Conservation (phyloP, 352 stramenopile genomes). For the Phytophthora agathidicida region DNA sequence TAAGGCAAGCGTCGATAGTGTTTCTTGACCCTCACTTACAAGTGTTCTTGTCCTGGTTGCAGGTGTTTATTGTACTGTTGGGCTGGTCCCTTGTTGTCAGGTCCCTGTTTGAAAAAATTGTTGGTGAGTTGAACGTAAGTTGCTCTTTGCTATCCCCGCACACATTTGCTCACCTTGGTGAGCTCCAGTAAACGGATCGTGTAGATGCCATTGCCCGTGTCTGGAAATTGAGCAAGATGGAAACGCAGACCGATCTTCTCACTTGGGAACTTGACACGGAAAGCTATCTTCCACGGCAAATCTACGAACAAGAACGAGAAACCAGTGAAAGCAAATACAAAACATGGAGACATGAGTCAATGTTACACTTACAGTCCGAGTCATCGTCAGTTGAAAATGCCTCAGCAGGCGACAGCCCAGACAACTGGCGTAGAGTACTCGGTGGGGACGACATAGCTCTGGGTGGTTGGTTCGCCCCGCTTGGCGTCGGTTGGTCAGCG, state of each 20-base stretch:
- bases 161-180: slow-evolving; percentile 44
- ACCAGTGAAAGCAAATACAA: too few relatives aligned
- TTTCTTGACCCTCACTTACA: slow-evolving; percentile 37
- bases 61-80: slow-evolving; percentile 76
- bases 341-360: too few relatives aligned
- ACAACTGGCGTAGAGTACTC: slow-evolving; percentile 16
- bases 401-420: slow-evolving; percentile 34
- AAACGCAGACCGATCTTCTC: slow-evolving; percentile 84
- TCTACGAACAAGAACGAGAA: slow-evolving; percentile 26
- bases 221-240: slow-evolving; percentile 74
- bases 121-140: background rate
- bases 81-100: slow-evolving; percentile 55
- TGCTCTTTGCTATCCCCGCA: background rate
- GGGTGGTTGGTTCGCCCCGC: background rate
- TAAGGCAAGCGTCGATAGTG: background rate
- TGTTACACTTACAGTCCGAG: slow-evolving; percentile 58
- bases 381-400: slow-evolving; percentile 53
- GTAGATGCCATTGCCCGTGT: slow-evolving; percentile 88
- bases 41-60: slow-evolving; percentile 59
- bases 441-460: slow-evolving; percentile 4
- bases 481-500: slow-evolving; percentile 8
- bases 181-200: slow-evolving; percentile 81
- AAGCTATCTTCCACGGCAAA: slow-evolving; percentile 85
- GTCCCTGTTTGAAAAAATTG: slow-evolving; percentile 28
- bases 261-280: slow-evolving; percentile 82